phyloP scores from a whole-genome alignment of 306 rosid genomes.

The Leucaena leucocephala region DNA sequence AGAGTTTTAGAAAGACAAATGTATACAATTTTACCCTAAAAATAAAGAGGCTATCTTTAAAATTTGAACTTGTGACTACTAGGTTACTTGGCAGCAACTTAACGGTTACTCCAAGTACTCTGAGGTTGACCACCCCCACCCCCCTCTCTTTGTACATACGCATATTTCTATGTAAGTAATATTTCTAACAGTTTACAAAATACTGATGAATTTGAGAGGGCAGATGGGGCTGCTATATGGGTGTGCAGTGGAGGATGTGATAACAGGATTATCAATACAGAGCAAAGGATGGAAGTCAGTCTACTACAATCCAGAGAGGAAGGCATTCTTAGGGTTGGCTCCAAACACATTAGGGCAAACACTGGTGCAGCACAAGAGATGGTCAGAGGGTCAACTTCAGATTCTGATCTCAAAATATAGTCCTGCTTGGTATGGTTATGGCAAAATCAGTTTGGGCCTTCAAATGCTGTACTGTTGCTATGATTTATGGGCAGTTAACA shows the following conservation, averaged over 20 bases:
- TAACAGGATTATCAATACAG: slow-evolving; percentile 77
- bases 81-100: too few relatives aligned
- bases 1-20: too few relatives aligned
- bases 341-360: slow-evolving; percentile 58
- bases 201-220: background rate
- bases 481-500: slow-evolving; percentile 65
- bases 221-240: slow-evolving; percentile 83
- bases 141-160: too few relatives aligned
- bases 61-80: too few relatives aligned
- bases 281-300: slow-evolving; percentile 77
- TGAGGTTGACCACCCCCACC: too few relatives aligned
- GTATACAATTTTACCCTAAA: too few relatives aligned
- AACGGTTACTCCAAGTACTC: too few relatives aligned
- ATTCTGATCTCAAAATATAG: slow-evolving; percentile 64
- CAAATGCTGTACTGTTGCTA: slow-evolving; percentile 60
- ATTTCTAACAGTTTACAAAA: background rate
- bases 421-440: slow-evolving; percentile 60
- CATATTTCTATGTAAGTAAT: too few relatives aligned
- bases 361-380: slow-evolving; percentile 80
- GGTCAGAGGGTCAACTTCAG: slow-evolving; percentile 83
- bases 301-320: slow-evolving; percentile 64
- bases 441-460: slow-evolving; percentile 64
- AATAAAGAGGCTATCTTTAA: too few relatives aligned
- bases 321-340: slow-evolving; percentile 73
- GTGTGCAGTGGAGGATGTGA: slow-evolving; percentile 81